Conservation (phyloP, 2,329 filamentous ascomycete species). For the Dactylonectria macrodidyma region DNA sequence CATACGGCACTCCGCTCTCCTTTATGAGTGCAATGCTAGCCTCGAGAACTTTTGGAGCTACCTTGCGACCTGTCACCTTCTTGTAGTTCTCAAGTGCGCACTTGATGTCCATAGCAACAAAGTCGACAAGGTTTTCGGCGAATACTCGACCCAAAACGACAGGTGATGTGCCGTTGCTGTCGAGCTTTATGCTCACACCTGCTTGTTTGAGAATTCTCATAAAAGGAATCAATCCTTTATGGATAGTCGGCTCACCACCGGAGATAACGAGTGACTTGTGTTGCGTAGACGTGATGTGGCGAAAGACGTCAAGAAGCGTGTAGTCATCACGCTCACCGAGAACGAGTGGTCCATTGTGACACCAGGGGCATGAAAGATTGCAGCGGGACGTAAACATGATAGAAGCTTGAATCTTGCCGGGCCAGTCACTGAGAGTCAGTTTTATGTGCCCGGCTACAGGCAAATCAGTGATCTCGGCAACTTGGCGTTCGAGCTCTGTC, state of each 20-base stretch:
- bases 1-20: slow-evolving; percentile 34
- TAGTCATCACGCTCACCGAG: slow-evolving; percentile 36
- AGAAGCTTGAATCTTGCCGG: slow-evolving; percentile 41
- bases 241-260: slow-evolving; percentile 43
- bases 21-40: slow-evolving; percentile 40
- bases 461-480: slow-evolving; percentile 30
- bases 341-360: slow-evolving; percentile 42
- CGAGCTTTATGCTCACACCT: slow-evolving; percentile 36
- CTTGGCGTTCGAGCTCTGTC: slow-evolving; percentile 25
- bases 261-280: slow-evolving; percentile 43
- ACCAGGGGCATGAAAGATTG: slow-evolving; percentile 44
- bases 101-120: slow-evolving; percentile 46
- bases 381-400: slow-evolving; percentile 46
- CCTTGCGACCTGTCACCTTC: slow-evolving; percentile 36
- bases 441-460: slow-evolving; percentile 42
- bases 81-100: slow-evolving; percentile 45
- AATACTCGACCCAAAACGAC: slow-evolving; percentile 20
- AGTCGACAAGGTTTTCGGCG: slow-evolving; percentile 33
- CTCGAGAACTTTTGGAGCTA: slow-evolving; percentile 36
- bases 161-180: slow-evolving; percentile 40
- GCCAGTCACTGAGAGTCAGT: slow-evolving; percentile 42
- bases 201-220: slow-evolving; percentile 36
- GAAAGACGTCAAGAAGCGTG: slow-evolving; percentile 34
- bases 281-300: slow-evolving; percentile 32
- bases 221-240: slow-evolving; percentile 40